Base-by-base conservation (phyloP, 2,329 filamentous ascomycete species). In the Hymenoscyphus salicellus region DNA sequence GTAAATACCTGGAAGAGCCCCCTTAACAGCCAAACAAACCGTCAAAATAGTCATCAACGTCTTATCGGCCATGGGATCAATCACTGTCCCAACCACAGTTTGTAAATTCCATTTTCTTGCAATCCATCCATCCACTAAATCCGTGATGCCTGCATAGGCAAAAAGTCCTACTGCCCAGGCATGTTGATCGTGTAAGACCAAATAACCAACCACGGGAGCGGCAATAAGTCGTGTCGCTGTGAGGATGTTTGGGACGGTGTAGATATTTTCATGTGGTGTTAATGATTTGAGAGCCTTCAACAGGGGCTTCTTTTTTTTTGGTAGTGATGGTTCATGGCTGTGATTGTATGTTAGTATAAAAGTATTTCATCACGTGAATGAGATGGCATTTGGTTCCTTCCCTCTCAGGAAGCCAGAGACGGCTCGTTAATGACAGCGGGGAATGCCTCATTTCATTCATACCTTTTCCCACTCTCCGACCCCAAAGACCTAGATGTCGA, bases 1-100 rank as follows among this genome's bases (percentile, higher is more conserved):
- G 58, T 33, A 23, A 43, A 63, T 80, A 93, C 90, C 80, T 65
- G 94, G 93, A 60, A 99, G 82, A 16, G 87, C 85, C 3, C 92
- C 93, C 72, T 97, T 93, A 67, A 90, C 82, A 3, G 93, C 93
- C 55, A 98, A 79, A 69, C 91, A 93, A 14, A 94, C 88, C 0
- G 94, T 96, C 72, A 96, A 79, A 64, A 97, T 87, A 0, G 94
- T 97, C 95, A 99, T 98, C 69, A 99, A 84, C 8, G 87, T 85
- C 80, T 99, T 99, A 78, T 99, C 95, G 2, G 95, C 95, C 90
- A 97, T 95, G 5, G 95, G 95, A 74, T 97, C 93, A 67, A 99
- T 92, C 33, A 99, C 87, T 62, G 92, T 96, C 62, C 95, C 95
- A 10, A 98, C 92, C 1, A 99, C 94, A 0, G 95, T 98, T 77